A percentile compares a stretch with the other conserved stretches of the same genome.
phyloP scores from a whole-genome alignment of 495 filamentous ascomycete species.

The Penicillium odoratum region DNA sequence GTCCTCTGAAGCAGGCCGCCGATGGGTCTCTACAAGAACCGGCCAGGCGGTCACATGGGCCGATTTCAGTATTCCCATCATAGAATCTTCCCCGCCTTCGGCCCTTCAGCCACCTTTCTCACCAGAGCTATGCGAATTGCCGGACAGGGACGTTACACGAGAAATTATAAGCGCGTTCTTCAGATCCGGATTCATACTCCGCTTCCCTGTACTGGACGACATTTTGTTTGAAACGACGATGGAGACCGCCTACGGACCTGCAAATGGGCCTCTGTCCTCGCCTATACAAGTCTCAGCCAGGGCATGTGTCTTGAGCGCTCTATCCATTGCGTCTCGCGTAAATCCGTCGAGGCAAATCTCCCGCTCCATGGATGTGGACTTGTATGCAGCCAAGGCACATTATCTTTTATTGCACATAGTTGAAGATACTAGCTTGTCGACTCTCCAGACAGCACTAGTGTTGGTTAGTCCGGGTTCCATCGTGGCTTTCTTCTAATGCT shows the following conservation, averaged over 20 bases:
- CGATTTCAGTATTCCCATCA: constrained; percentile 11
- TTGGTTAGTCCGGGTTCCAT: constrained; percentile 10
- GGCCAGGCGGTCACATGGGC: constrained; percentile 10
- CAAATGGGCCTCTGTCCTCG: not conserved
- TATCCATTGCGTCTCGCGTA: constrained; percentile 9
- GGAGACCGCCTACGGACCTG: constrained; percentile 13
- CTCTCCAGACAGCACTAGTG: constrained; percentile 14
- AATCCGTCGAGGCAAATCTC: not conserved
- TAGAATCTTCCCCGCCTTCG: not conserved
- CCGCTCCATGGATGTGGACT: constrained; percentile 3
- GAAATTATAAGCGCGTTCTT: constrained; percentile 7
- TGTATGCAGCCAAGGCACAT: constrained; percentile 12
- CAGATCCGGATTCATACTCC: constrained; percentile 6
- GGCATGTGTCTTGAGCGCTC: constrained; percentile 13
- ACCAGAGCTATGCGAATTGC: constrained; percentile 12
- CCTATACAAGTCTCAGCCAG: constrained; percentile 9
- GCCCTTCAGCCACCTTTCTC: not conserved
- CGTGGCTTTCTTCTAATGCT: too few relatives aligned
- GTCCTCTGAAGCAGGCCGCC: constrained; percentile 11
- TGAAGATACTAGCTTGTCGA: constrained; percentile 5
- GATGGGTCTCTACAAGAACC: constrained; percentile 20
- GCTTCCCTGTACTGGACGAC: constrained; percentile 14
- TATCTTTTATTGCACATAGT: constrained; percentile 1
- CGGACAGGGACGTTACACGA: constrained; percentile 6
- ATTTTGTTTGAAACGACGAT: constrained; percentile 10